A percentile compares a stretch with the other conserved stretches of the same genome.
These are phyloP conservation scores for Fragilaria radians DNA, from an alignment of 108 stramenopile genomes.

Conservation along the genomic window DNA sequence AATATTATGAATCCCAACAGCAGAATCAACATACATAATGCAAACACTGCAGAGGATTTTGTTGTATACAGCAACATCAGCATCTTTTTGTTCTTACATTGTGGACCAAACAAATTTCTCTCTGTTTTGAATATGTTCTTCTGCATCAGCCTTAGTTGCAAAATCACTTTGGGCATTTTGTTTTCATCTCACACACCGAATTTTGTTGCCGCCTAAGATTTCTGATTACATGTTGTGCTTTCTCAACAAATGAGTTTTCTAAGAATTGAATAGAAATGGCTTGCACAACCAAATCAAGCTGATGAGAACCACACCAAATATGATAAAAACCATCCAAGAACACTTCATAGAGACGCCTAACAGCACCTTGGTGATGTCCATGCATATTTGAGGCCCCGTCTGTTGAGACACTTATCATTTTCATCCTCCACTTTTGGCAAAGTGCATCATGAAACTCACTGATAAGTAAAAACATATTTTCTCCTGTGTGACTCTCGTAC, in stretches of 20 bases:
- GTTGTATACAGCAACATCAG: too few species aligned
- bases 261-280: neutral
- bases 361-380: neutral
- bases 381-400: neutral
- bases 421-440: neutral
- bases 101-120: too few species aligned
- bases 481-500: neutral
- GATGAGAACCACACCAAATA: neutral
- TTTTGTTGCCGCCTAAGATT: neutral
- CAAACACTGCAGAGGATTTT: too few species aligned
- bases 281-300: neutral
- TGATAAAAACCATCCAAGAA: neutral
- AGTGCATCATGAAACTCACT: neutral
- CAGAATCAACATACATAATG: too few species aligned
- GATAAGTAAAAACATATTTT: neutral
- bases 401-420: neutral
- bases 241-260: neutral
- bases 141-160: too few species aligned
- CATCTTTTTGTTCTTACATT: too few species aligned
- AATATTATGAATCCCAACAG: too few species aligned
- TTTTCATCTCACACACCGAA: neutral
- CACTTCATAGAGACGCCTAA: neutral
- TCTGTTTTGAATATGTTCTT: too few species aligned
- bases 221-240: neutral
- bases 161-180: neutral